Evolutionary conservation across 2,329 filamentous ascomycete genomes (phyloP), one percentile per base, ranked within the genome.

Genomic region (Thelonectria rubi): DNA sequence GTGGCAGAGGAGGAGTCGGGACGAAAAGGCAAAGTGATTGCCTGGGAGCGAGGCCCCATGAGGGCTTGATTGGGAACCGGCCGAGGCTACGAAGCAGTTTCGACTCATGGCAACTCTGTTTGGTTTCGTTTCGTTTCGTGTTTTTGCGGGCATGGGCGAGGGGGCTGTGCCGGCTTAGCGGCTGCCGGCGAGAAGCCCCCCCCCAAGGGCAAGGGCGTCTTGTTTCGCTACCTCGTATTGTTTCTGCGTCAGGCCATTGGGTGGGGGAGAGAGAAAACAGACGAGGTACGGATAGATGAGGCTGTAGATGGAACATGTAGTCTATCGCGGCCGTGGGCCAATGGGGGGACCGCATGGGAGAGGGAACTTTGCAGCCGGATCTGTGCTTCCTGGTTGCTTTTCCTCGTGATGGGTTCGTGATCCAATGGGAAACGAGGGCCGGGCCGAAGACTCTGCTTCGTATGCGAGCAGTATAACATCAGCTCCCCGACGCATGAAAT

Each of bases 151-250:
- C 49, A 57, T 48, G 46, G 46, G 4, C 26, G 26, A 30, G 46
- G 55, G 55, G 55, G 55, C 55, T 57, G 48, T 57, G 55, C 55
- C 48, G 40, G 55, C 26, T 40, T 57, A 57, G 55, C 55, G 55
- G 26, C 55, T 57, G 37, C 46, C 3, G 14, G 17, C 18, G 50
- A 15, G 37, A 48, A 37, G 9, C 26, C 26, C 26, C 26, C 26
- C 26, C 26, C 26, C 26, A 5, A 8, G 26, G 26, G 10, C 26
- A n/a, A n/a, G n/a, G n/a, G n/a, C 26, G 4, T 30, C 51, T 37
- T 47, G 45, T 40, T 57, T 57, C 55, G 55, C 55, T 57, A 26
- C 42, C 46, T 57, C 55, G 55, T 57, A 57, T 46, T 51, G 20
- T 17, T 42, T 57, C 17, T 45, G 40, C 43, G 53, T 55, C 53